A percentile compares a stretch with the other conserved stretches of the same genome.
Conservation (phyloP, 108 stramenopile species). For the Nitzschia sp. region DNA sequence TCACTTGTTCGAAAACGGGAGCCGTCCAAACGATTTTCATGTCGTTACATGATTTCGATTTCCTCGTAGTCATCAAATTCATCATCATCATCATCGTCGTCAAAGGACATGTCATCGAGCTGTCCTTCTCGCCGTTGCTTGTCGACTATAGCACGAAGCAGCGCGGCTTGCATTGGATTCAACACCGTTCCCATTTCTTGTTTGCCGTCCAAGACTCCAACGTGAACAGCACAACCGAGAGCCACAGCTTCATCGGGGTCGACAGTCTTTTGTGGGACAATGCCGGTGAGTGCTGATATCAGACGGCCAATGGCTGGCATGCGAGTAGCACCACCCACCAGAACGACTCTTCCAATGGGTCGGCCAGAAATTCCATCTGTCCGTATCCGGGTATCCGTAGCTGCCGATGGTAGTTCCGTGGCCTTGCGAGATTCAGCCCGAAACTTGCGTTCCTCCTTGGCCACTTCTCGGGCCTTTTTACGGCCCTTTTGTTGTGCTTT, state of each 20-base stretch:
- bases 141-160: slow-evolving; percentile 77
- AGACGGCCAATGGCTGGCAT: slow-evolving; percentile 85
- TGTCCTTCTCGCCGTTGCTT: slow-evolving; percentile 15
- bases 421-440: slow-evolving; percentile 66
- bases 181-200: slow-evolving; percentile 77
- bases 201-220: slow-evolving; percentile 87
- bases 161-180: slow-evolving; percentile 85
- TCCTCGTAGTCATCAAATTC: slow-evolving; percentile 4
- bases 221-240: slow-evolving; percentile 88
- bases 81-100: slow-evolving; percentile 4
- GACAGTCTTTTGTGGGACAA: slow-evolving; percentile 74
- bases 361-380: slow-evolving; percentile 77
- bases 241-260: slow-evolving; percentile 91
- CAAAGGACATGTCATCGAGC: slow-evolving; percentile 5
- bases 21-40: too few species aligned
- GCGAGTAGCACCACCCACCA: slow-evolving; percentile 89
- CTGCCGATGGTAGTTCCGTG: slow-evolving; percentile 38
- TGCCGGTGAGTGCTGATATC: slow-evolving; percentile 70
- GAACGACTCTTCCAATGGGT: slow-evolving; percentile 78
- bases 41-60: slow-evolving; percentile 15
- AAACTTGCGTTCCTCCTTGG: slow-evolving; percentile 66
- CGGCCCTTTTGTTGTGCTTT: slow-evolving; percentile 79
- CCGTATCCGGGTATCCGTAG: not conserved
- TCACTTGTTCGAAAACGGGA: too few species aligned
- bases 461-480: slow-evolving; percentile 62